Percentiles rank a stretch among this genome's conserved stretches.
These are phyloP conservation scores for Zea luxurians DNA, from an alignment of 176 grass and related monocot species.

Conservation along the genomic window DNA sequence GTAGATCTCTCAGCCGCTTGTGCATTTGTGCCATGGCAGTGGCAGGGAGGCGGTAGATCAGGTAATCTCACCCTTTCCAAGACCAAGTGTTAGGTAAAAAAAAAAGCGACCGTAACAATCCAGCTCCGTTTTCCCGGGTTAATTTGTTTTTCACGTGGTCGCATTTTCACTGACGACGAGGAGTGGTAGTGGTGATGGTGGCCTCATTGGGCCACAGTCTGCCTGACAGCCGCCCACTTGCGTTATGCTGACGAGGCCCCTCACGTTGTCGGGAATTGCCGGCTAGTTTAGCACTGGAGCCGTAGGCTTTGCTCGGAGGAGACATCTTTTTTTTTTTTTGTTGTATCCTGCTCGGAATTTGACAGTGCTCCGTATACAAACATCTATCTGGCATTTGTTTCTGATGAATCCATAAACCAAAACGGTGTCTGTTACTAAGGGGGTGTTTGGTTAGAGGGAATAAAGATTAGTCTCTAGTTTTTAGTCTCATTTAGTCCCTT, in stretches of 20 bases:
- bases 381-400: not conserved
- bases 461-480: too few species aligned
- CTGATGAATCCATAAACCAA: not conserved
- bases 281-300: not conserved
- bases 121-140: not conserved
- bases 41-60: conserved; percentile 8
- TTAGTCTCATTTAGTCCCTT: too few species aligned
- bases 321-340: not conserved
- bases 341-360: not conserved
- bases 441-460: too few species aligned
- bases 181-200: not conserved
- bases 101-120: not conserved
- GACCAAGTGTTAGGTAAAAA: not conserved
- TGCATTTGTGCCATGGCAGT: not conserved
- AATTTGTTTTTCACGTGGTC: not conserved
- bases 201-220: not conserved
- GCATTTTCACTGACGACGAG: not conserved
- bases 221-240: not conserved
- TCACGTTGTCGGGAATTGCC: not conserved
- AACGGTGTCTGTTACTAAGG: not conserved
- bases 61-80: not conserved
- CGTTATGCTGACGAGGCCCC: not conserved
- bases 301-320: not conserved
- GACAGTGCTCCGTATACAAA: not conserved
- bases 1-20: conserved; percentile 6